A percentile compares a stretch with the other conserved stretches of the same genome.
Conservation (phyloP, 768 basidiomycete species). For the Gautieria morchelliformis region DNA sequence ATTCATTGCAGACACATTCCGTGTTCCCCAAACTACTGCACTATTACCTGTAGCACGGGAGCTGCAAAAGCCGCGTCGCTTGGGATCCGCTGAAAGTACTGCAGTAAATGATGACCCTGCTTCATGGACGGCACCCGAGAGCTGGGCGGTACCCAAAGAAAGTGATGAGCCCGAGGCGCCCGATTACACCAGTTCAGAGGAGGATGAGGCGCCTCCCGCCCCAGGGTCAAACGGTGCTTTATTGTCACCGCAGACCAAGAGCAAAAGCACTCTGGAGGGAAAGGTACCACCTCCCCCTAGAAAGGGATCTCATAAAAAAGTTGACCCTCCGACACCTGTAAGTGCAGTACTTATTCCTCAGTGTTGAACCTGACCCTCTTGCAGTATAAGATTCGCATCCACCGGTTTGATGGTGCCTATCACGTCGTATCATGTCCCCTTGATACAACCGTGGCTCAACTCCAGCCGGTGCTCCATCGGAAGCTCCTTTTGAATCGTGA, state of each 20-base stretch:
- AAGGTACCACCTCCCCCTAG: slow-evolving; percentile 15
- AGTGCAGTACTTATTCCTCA: neutral
- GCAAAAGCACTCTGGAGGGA: slow-evolving; percentile 9
- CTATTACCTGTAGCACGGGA: neutral
- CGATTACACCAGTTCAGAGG: slow-evolving; percentile 36
- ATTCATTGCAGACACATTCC: neutral
- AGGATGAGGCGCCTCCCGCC: slow-evolving; percentile 18
- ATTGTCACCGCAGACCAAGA: slow-evolving; percentile 8
- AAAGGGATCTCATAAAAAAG: neutral
- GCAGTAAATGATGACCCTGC: slow-evolving; percentile 20
- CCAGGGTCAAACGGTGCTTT: slow-evolving; percentile 13
- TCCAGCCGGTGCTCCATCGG: slow-evolving; percentile 52
- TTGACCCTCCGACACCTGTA: neutral
- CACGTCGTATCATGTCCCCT: slow-evolving; percentile 59
- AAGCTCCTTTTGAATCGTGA: slow-evolving; percentile 45
- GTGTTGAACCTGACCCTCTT: neutral
- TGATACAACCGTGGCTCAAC: slow-evolving; percentile 54
- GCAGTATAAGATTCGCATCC: slow-evolving; percentile 62
- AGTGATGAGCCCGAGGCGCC: slow-evolving; percentile 29
- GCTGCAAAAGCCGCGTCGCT: slow-evolving; percentile 3
- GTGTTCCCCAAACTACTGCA: neutral
- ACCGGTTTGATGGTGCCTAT: slow-evolving; percentile 62
- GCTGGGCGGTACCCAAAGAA: slow-evolving; percentile 60
- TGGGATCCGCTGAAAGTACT: slow-evolving; percentile 9
- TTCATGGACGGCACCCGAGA: slow-evolving; percentile 65